Evolutionary conservation across 1,139 yeast species (phyloP).

Genomic region (Yamadazyma dushanensis): DNA sequence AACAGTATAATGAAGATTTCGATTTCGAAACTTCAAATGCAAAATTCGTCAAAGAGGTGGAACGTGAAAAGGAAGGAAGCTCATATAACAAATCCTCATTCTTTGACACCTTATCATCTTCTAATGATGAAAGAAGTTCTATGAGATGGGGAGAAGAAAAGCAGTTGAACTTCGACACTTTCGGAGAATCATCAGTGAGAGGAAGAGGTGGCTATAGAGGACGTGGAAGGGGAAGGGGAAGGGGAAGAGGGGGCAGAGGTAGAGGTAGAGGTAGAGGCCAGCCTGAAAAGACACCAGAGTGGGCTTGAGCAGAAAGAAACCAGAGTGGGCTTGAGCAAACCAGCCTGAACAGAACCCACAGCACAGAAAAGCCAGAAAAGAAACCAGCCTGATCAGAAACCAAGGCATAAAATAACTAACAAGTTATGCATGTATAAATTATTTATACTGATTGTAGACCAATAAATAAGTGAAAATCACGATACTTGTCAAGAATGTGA

Average conservation of each 20-base stretch:
- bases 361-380: no score
- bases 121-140: constrained; percentile 38
- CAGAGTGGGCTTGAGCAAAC: not conserved
- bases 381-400: no score
- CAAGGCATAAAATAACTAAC: no score
- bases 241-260: constrained; percentile 25
- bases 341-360: not conserved
- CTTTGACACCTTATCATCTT: constrained; percentile 75
- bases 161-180: constrained; percentile 62
- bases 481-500: constrained; percentile 8
- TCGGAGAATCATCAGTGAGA: constrained; percentile 52
- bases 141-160: constrained; percentile 68
- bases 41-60: constrained; percentile 46
- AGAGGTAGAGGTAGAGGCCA: constrained; percentile 29
- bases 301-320: constrained; percentile 17
- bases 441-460: constrained; percentile 3
- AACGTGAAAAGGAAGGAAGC: constrained; percentile 22
- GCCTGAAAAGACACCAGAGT: constrained; percentile 19
- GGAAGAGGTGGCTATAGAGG: constrained; percentile 33
- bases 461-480: constrained; percentile 7
- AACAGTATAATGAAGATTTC: constrained; percentile 29
- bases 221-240: constrained; percentile 32
- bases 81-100: constrained; percentile 73
- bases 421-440: not conserved
- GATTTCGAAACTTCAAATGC: constrained; percentile 74